These are phyloP conservation scores for Skeletonema potamos DNA, from an alignment of 108 stramenopile species.

Conservation along the genomic window DNA sequence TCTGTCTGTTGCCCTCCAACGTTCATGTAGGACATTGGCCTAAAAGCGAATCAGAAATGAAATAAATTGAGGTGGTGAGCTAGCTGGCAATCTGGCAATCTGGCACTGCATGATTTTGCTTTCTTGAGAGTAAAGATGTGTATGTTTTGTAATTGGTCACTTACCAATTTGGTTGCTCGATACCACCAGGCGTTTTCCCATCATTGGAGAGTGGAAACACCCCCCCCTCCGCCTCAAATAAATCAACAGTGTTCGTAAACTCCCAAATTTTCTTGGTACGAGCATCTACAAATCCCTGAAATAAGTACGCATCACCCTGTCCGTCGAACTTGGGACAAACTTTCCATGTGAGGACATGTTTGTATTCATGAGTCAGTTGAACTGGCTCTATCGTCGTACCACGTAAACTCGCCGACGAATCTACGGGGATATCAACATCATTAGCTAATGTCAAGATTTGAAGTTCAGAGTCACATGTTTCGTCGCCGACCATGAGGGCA, in stretches of 20 bases:
- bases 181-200: slow-evolving; percentile 6
- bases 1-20: slow-evolving; percentile 6
- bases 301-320: not conserved
- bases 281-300: slow-evolving; percentile 19
- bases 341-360: slow-evolving; percentile 6
- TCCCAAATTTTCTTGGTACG: slow-evolving; percentile 2
- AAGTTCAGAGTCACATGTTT: not conserved
- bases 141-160: not conserved
- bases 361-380: not conserved
- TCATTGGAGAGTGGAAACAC: slow-evolving; percentile 22
- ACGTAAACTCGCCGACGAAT: not conserved
- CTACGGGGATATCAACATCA: not conserved
- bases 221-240: slow-evolving; percentile 19
- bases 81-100: not conserved
- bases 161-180: slow-evolving; percentile 10
- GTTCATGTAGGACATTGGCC: slow-evolving; percentile 28
- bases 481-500: not conserved
- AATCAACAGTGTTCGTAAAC: slow-evolving; percentile 19
- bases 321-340: slow-evolving; percentile 21
- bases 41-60: not conserved
- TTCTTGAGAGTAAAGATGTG: not conserved
- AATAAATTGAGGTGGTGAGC: not conserved
- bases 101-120: not conserved
- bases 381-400: not conserved
- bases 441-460: not conserved